Evolutionary conservation across 306 rosid genomes (phyloP), one percentile per base, ranked within the genome.

Genomic region (Crotalaria pallida): DNA sequence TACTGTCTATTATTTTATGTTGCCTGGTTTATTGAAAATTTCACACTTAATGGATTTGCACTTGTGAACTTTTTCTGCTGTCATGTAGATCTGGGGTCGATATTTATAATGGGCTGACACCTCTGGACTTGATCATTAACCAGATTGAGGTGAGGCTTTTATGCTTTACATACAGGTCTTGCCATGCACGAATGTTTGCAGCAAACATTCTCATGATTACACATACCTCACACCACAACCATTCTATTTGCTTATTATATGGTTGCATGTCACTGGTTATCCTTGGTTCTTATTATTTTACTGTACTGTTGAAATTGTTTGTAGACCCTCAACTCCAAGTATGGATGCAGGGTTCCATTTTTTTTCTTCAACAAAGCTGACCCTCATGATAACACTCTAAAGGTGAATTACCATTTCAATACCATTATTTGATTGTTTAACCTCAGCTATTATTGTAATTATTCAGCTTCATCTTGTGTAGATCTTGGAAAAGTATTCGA

Each of bases 301-400:
- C 59, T 48, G 26, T 36, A 31, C 58, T 57, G 3, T 67, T 79
- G 72, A 1, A 17, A 58, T 77, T 80, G 5, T 52, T 51, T 83
- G 70, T 65, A 90, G 96, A 69, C 74, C 50, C 84, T 88, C 51
- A 78, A 84, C 68, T 71, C 81, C 56, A 79, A 83, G 81, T 90
- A 80, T 62, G 83, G 84, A 43, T 79, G 84, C 84, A 81, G 55
- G 12, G 82, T 88, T 75, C 96, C 95, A 12, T 65, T 90, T 83
- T 59, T 86, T 67, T 79, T 88, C 71, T 60, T 86, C 67, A 72
- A 86, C 79, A 36, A 87, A 53, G 64, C 49, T 45, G 81, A 74
- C 36, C 79, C 84, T 51, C 85, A 88, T 9, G 82, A 84, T 50
- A 77, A 77, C 73, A 84, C 79, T 0, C 11, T 24, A 78, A 86